Evolutionary conservation across 306 rosid species (phyloP), one percentile per base, ranked within the genome.

Genomic region (Inga oerstediana): DNA sequence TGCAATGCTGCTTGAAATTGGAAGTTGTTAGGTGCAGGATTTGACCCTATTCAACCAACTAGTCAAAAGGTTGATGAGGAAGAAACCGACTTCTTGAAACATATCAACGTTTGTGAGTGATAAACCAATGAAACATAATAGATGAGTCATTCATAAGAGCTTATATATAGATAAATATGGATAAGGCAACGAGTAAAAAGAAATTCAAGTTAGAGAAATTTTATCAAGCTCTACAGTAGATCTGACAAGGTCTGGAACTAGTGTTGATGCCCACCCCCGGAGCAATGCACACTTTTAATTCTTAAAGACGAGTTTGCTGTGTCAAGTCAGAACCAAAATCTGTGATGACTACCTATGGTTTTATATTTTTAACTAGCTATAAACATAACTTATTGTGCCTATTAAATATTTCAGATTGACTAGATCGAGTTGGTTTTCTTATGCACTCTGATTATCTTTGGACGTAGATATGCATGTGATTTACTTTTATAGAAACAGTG

Each of bases 1-100:
- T 34, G 30, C 45, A 81, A 78, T 81, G 85, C 78, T 78, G 85
- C 34, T 58, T 22, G 10, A 20, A n/a, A 62, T 67, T 78, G 64
- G 19, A 41, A 66, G 64, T 64, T 41, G 54, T n/a, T 70, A 41
- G 54, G 74, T 37, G 74, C 51, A 41, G 74, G 32, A 32, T 37
- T 4, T 41, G 30, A 10, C 51, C 46, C 30, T 69, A 19, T 69
- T 39, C 30, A 32, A 32, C 44, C 72, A 34, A 15, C 44, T 34
- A 66, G 72, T 66, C 44, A 68, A 68, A 39, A 37, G 14, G 27
- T 37, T 16, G 48, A 19, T 37, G 49, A 9, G 64, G 44, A 22
- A 64, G 54, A 75, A 81, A 62, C 45, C 10, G n/a, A 10, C 35
- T 27, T 27, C 27, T 78, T 24, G 20, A 62, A 78, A 34, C 61